Conservation (phyloP, 176 grass and related monocot species). For the Thinopyrum elongatum region DNA sequence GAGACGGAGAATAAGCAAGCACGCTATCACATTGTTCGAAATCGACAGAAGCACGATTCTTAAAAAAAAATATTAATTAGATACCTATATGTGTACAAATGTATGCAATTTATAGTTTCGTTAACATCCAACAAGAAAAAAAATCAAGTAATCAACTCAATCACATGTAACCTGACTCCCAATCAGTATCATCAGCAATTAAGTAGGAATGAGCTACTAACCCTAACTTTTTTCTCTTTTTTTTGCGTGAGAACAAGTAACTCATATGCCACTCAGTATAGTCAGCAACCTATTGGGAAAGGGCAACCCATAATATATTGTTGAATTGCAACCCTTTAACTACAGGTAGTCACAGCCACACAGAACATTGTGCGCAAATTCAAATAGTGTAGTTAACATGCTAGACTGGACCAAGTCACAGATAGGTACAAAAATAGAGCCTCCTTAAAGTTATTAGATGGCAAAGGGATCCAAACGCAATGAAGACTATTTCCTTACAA, state of each 20-base stretch:
- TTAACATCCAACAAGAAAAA: background rate
- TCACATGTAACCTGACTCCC: no score
- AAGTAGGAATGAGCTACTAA: no score
- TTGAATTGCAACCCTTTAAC: background rate
- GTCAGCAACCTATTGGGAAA: constrained; percentile 9
- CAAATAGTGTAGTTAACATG: constrained; percentile 5
- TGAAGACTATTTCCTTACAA: constrained; percentile 8
- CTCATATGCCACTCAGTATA: background rate
- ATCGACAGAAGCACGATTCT: no score
- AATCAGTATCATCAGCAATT: no score
- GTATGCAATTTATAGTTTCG: background rate
- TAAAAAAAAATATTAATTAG: no score
- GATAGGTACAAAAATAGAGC: constrained; percentile 27
- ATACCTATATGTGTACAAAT: no score
- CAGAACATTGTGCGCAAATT: constrained; percentile 12
- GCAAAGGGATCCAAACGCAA: constrained; percentile 3
- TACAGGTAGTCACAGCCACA: background rate
- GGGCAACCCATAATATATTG: background rate
- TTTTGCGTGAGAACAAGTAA: no score
- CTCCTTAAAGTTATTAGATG: background rate
- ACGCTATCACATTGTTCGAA: no score
- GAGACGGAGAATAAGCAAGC: no score
- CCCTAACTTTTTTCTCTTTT: no score
- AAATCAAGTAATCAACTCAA: background rate
- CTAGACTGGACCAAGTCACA: background rate